Conservation (phyloP, 108 stramenopile species). For the Conticribra weissflogii region DNA sequence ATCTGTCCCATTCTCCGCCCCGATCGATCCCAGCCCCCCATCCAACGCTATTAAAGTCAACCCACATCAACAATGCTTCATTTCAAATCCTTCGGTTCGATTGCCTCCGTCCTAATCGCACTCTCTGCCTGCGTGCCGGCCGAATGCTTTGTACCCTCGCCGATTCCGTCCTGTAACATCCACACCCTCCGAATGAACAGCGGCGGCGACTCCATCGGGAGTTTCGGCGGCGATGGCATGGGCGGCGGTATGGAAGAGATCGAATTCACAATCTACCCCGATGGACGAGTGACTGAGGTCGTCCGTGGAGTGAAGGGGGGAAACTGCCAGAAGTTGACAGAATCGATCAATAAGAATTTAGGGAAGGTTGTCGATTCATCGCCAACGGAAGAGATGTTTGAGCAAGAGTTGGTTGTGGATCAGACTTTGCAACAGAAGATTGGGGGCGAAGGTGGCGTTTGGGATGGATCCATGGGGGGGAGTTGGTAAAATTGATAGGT, state of each 20-base stretch:
- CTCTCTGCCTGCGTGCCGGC: no score
- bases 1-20: no score
- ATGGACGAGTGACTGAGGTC: slow-evolving; percentile 84
- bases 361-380: slow-evolving; percentile 65
- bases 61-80: no score
- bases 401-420: slow-evolving; percentile 67
- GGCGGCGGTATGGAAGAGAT: slow-evolving; percentile 68
- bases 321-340: slow-evolving; percentile 75
- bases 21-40: no score
- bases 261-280: slow-evolving; percentile 83
- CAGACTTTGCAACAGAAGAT: slow-evolving; percentile 53
- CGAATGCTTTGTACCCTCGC: no score
- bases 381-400: slow-evolving; percentile 88
- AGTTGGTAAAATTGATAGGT: background rate
- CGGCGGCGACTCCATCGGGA: background rate
- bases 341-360: slow-evolving; percentile 70
- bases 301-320: slow-evolving; percentile 84
- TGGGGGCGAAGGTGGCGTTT: slow-evolving; percentile 28
- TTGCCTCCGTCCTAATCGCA: no score
- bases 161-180: no score
- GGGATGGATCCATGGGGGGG: slow-evolving; percentile 53
- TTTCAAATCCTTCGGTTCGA: no score
- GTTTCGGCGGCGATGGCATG: slow-evolving; percentile 9
- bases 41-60: no score
- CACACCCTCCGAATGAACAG: background rate